Conservation (phyloP, 441 rosid species). For the Geranium incanum region DNA sequence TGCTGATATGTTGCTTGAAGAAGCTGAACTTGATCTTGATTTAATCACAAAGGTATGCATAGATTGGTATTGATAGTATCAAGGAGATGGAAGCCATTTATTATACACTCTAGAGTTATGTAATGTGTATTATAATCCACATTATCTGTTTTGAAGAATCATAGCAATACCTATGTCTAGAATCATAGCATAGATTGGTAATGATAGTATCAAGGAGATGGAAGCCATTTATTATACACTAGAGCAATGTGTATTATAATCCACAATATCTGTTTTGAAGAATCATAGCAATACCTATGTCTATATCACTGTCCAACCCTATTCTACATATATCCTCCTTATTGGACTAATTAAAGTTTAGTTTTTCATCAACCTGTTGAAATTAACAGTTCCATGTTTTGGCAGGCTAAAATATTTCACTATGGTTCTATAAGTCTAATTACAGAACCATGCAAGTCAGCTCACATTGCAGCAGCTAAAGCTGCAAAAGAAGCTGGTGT, state of each 20-base stretch:
- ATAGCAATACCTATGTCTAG: not conserved
- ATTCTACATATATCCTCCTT: too few relatives aligned
- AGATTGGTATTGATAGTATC: not conserved
- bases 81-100: not conserved
- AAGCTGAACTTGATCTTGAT: constrained; percentile 70
- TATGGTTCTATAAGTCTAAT: constrained; percentile 93
- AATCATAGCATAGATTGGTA: not conserved
- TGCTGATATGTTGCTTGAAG: constrained; percentile 86
- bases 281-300: not conserved
- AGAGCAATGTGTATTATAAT: not conserved
- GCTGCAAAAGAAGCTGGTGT: constrained; percentile 90
- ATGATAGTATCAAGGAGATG: not conserved
- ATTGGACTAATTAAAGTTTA: not conserved
- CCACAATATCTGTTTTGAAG: not conserved
- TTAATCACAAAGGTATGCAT: constrained; percentile 61
- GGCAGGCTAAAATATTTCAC: constrained; percentile 82
- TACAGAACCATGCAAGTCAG: constrained; percentile 88
- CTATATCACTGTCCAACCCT: constrained; percentile 1
- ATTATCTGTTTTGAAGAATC: not conserved
- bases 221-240: not conserved
- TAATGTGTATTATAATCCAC: not conserved
- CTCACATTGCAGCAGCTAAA: constrained; percentile 81
- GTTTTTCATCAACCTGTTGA: not conserved
- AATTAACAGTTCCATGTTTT: constrained; percentile 13
- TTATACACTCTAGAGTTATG: not conserved